These are phyloP conservation scores for Lyophyllum decastes DNA, from an alignment of 768 basidiomycete genomes.

Conservation along the genomic window DNA sequence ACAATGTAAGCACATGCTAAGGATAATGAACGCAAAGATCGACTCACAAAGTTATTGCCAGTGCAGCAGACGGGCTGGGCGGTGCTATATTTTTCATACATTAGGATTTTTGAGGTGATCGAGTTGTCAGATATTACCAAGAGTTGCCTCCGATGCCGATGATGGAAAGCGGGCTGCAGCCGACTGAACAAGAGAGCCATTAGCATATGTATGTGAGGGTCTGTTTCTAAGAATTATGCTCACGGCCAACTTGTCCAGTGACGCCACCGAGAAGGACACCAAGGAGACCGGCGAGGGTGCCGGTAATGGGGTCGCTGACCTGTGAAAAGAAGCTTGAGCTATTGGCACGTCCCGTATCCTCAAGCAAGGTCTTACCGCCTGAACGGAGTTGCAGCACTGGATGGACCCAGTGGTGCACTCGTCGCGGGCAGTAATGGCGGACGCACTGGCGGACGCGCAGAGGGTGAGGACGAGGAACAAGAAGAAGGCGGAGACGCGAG, in stretches of 20 bases:
- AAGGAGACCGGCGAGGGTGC: not conserved
- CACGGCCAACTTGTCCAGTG: not conserved
- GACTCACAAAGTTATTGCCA: conserved; percentile 18
- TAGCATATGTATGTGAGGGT: not conserved
- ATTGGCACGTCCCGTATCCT: too few relatives aligned
- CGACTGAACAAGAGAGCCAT: not conserved
- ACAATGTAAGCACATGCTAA: not conserved
- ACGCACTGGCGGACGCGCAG: not conserved
- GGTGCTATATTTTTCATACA: not conserved
- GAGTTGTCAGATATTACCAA: not conserved
- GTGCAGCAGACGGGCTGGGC: conserved; percentile 18
- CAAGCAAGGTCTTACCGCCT: not conserved
- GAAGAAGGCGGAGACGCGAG: not conserved
- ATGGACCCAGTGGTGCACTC: conserved; percentile 1
- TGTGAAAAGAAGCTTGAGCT: not conserved
- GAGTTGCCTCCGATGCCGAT: not conserved
- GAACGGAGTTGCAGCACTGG: conserved; percentile 8
- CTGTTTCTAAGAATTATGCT: not conserved
- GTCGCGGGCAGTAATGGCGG: not conserved
- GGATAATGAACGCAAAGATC: not conserved
- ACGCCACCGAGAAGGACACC: not conserved
- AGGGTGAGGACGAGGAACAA: not conserved
- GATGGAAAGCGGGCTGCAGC: not conserved
- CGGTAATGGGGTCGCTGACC: not conserved
- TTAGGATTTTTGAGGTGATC: too few relatives aligned